Percentiles rank a stretch among this genome's conserved stretches.
These are phyloP conservation scores for Fistulinella cinereoalba DNA, from an alignment of 1,284 basidiomycete genomes.

Conservation along the genomic window DNA sequence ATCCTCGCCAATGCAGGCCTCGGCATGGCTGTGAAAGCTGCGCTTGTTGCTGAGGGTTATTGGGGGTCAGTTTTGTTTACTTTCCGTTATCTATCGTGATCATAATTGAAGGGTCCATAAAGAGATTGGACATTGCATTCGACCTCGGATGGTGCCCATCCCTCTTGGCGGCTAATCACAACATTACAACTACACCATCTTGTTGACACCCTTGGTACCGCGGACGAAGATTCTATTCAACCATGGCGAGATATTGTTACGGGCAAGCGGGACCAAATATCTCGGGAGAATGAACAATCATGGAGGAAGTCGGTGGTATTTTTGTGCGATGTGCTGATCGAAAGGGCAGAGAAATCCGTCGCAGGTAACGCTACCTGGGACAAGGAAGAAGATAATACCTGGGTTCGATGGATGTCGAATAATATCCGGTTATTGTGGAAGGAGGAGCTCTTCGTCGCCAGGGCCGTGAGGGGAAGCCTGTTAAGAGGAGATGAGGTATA, in stretches of 20 bases:
- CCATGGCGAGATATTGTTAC: constrained; percentile 56
- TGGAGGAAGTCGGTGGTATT: constrained; percentile 36
- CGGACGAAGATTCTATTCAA: constrained; percentile 35
- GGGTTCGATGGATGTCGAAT: constrained; percentile 34
- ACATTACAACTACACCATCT: constrained; percentile 65
- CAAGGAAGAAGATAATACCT: constrained; percentile 10
- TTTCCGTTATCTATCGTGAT: background rate
- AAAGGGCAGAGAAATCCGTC: constrained; percentile 29
- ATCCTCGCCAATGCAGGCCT: constrained; percentile 41
- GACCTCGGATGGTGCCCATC: constrained; percentile 56
- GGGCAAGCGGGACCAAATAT: constrained; percentile 44
- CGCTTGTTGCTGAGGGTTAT: constrained; percentile 61
- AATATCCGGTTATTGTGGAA: constrained; percentile 39
- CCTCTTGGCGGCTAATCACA: constrained; percentile 73
- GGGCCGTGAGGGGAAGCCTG: constrained; percentile 44
- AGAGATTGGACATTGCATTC: constrained; percentile 73
- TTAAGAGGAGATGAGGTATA: constrained; percentile 36
- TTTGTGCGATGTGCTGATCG: constrained; percentile 38
- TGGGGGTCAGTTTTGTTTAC: constrained; percentile 58
- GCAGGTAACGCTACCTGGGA: background rate
- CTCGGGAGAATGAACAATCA: constrained; percentile 45
- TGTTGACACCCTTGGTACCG: constrained; percentile 24
- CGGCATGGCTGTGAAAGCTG: constrained; percentile 45
- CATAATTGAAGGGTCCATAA: background rate
- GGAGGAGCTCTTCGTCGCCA: constrained; percentile 55